Conservation (phyloP, 2,329 filamentous ascomycete genomes). For the Emergomyces orientalis region DNA sequence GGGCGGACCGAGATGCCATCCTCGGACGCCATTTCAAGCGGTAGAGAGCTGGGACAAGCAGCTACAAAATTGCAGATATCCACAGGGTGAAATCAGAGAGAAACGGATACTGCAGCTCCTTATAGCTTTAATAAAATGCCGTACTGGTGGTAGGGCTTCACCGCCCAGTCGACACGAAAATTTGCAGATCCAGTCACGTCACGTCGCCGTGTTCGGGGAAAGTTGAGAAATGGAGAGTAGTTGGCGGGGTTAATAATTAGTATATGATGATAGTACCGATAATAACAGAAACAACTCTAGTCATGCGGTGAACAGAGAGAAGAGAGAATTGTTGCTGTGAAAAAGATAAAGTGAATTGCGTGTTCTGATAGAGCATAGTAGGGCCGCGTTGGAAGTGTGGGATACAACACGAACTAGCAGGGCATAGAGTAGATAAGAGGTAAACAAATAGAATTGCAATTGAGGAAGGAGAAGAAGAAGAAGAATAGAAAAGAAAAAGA, state of each 20-base stretch:
- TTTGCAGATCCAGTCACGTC: neutral
- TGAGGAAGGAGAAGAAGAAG: neutral
- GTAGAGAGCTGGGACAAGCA: neutral
- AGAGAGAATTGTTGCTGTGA: neutral
- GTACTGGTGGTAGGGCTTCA: neutral
- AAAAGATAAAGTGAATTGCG: neutral
- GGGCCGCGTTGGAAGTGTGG: neutral
- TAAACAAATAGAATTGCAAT: neutral
- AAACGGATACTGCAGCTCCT: neutral
- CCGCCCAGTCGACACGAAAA: neutral
- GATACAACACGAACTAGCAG: neutral
- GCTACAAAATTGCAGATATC: conserved; percentile 7
- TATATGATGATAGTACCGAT: neutral
- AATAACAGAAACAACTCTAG: neutral
- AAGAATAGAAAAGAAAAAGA: conserved; percentile 2
- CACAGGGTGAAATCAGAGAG: neutral
- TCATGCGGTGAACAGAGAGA: neutral
- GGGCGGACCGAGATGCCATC: conserved; percentile 50
- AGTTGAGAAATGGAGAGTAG: neutral
- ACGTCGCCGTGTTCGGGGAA: neutral
- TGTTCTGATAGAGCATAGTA: neutral
- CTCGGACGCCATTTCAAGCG: conserved; percentile 31
- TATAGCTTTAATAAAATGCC: neutral
- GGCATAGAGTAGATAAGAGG: neutral
- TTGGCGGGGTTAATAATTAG: neutral